A percentile compares a stretch with the other conserved stretches of the same genome.
These are phyloP conservation scores for Penicillium sclerotigenum DNA, from an alignment of 2,329 filamentous ascomycete genomes.

Conservation along the genomic window DNA sequence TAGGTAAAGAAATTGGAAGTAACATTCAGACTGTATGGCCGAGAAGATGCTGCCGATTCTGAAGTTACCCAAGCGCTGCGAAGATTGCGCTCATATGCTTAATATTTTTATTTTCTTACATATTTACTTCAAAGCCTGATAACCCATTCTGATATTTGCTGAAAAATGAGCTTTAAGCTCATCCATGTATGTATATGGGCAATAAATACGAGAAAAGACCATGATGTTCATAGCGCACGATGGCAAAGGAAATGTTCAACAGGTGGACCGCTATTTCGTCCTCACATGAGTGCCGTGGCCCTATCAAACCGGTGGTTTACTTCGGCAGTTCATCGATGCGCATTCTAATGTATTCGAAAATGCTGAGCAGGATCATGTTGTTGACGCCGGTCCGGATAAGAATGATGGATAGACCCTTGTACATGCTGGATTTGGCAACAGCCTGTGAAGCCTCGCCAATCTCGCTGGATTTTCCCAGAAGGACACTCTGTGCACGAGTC, in stretches of 20 bases:
- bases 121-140: not conserved
- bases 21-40: not conserved
- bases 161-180: slow-evolving; percentile 17
- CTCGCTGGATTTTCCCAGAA: slow-evolving; percentile 44
- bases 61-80: not conserved
- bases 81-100: not conserved
- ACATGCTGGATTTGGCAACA: slow-evolving; percentile 45
- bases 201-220: slow-evolving; percentile 3
- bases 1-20: not conserved
- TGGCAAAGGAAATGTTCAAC: not conserved
- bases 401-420: slow-evolving; percentile 49
- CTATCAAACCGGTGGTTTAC: slow-evolving; percentile 2
- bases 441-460: slow-evolving; percentile 41
- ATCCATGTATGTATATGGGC: slow-evolving; percentile 23
- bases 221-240: not conserved
- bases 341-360: slow-evolving; percentile 47
- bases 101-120: not conserved
- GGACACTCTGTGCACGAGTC: slow-evolving; percentile 48
- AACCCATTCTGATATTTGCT: slow-evolving; percentile 24
- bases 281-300: not conserved
- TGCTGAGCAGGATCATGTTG: slow-evolving; percentile 49
- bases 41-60: not conserved
- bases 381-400: slow-evolving; percentile 47
- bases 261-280: not conserved
- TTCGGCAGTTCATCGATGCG: slow-evolving; percentile 41